phyloP scores from a whole-genome alignment of 2,329 filamentous ascomycete species.

The Fusarium nodosum region DNA sequence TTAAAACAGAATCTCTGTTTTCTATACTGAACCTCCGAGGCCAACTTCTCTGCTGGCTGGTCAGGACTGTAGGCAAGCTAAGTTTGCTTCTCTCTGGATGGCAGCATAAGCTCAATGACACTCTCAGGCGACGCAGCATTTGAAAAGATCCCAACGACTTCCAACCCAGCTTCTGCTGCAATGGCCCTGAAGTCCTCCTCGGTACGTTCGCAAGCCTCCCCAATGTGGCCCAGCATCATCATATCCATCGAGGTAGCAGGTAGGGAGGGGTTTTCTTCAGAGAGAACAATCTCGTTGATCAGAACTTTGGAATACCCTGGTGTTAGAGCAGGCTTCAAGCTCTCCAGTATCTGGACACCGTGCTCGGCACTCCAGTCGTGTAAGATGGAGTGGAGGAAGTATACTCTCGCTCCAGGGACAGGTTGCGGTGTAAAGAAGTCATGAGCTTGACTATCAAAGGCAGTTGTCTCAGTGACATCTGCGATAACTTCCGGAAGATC shows the following conservation, averaged over 20 bases:
- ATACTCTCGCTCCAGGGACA: conserved; percentile 23
- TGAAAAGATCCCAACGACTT: conserved; percentile 11
- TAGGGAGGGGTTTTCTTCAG: conserved; percentile 20
- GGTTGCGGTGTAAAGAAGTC: conserved; percentile 45
- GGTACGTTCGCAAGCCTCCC: conserved; percentile 26
- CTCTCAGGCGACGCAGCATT: conserved; percentile 32
- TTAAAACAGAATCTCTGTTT: background rate
- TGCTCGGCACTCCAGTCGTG: conserved; percentile 56
- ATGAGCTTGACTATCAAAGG: conserved; percentile 12
- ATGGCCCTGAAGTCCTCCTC: conserved; percentile 17
- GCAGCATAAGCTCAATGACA: conserved; percentile 25
- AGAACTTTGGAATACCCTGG: conserved; percentile 33
- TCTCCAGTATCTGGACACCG: conserved; percentile 51
- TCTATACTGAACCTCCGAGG: background rate
- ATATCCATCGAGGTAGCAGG: conserved; percentile 34
- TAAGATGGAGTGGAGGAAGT: conserved; percentile 52
- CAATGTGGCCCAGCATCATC: conserved; percentile 37
- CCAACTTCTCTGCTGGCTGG: background rate
- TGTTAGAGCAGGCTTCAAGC: conserved; percentile 50
- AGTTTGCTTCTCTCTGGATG: background rate
- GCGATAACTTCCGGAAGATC: conserved; percentile 41
- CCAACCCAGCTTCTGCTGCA: conserved; percentile 13
- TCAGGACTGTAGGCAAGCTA: background rate
- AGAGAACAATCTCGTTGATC: conserved; percentile 35
- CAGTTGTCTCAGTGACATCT: conserved; percentile 3